These are phyloP conservation scores for Sugiyamaella pinicola DNA, from an alignment of 1,139 yeast species.

Conservation along the genomic window DNA sequence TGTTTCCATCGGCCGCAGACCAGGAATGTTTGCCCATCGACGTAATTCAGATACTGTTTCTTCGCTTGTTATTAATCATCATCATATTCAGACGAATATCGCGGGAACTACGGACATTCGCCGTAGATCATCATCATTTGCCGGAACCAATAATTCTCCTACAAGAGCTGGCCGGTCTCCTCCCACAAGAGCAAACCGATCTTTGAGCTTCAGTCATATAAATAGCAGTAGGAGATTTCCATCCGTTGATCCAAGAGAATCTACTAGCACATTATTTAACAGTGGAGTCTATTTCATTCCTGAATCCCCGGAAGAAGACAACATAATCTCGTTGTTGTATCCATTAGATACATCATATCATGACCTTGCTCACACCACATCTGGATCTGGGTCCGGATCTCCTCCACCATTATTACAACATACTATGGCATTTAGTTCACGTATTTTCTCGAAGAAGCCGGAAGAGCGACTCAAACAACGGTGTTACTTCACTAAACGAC, in stretches of 20 bases:
- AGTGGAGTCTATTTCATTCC: conserved; percentile 22
- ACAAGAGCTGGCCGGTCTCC: not conserved
- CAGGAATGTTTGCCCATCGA: conserved; percentile 6
- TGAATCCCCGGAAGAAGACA: conserved; percentile 18
- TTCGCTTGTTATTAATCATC: not conserved
- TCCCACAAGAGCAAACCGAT: conserved; percentile 3
- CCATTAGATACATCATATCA: conserved; percentile 7
- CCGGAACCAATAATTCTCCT: conserved; percentile 1
- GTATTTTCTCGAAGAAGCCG: conserved; percentile 26
- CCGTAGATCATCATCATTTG: conserved; percentile 14
- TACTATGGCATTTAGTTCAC: conserved; percentile 16
- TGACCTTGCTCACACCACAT: not conserved
- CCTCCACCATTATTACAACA: conserved; percentile 16
- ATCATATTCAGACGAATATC: not conserved
- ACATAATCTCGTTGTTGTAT: conserved; percentile 9
- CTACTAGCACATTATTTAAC: conserved; percentile 11
- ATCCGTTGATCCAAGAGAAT: conserved; percentile 13
- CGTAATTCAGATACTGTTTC: conserved; percentile 13
- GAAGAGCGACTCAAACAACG: conserved; percentile 32
- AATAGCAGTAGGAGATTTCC: conserved; percentile 12
- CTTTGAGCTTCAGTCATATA: conserved; percentile 18
- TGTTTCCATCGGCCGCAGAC: not conserved
- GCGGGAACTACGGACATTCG: not conserved
- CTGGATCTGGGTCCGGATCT: conserved; percentile 10
- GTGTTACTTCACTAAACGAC: conserved; percentile 32